A percentile compares a stretch with the other conserved stretches of the same genome.
Conservation (phyloP, 179 eudicot species). For the Silene coronaria region DNA sequence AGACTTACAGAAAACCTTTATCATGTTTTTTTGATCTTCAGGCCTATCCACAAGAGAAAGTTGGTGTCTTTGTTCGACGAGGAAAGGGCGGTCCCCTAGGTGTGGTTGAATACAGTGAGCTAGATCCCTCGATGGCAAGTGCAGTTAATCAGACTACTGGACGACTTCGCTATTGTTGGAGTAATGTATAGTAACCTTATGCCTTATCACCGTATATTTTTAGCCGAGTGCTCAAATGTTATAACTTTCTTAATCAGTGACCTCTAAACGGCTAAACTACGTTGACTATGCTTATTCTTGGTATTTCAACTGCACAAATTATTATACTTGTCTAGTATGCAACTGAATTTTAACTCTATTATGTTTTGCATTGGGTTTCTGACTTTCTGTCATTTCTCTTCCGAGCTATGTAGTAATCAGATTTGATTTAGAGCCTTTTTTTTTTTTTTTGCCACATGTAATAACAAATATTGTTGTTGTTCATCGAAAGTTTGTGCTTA, state of each 20-base stretch:
- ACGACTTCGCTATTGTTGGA: constrained; percentile 97
- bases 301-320: background rate
- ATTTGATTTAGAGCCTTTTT: background rate
- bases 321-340: background rate
- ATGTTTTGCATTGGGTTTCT: background rate
- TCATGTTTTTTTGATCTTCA: constrained; percentile 27
- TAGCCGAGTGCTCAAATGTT: background rate
- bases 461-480: background rate
- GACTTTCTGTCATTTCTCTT: background rate
- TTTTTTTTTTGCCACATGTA: no score
- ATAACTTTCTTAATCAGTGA: background rate
- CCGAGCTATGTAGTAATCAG: background rate
- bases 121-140: constrained; percentile 78
- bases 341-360: background rate
- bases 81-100: constrained; percentile 93
- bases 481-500: background rate
- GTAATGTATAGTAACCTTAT: constrained; percentile 56
- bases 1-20: background rate
- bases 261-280: background rate
- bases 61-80: constrained; percentile 90
- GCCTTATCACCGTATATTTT: background rate
- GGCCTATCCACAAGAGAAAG: constrained; percentile 99
- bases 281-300: background rate
- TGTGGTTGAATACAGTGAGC: constrained; percentile 93
- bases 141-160: constrained; percentile 86